These are phyloP conservation scores for Chlorociboria aeruginascens DNA, from an alignment of 495 filamentous ascomycete genomes.

Conservation along the genomic window DNA sequence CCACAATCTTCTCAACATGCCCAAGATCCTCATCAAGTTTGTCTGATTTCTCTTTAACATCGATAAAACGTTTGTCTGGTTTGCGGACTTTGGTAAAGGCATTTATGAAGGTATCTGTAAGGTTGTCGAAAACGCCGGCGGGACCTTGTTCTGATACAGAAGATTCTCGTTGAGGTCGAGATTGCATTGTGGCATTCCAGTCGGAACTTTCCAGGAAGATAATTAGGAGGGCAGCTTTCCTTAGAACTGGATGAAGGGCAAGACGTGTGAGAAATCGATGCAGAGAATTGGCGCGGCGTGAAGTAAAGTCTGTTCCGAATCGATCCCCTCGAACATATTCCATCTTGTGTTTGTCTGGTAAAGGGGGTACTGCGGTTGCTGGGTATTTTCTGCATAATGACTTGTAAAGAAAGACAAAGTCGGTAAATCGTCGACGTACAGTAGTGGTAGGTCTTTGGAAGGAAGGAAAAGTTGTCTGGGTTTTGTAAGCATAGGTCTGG, in stretches of 20 bases:
- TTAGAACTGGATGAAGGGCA: slow-evolving; percentile 77
- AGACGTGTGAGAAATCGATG: slow-evolving; percentile 84
- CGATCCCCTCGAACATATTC: slow-evolving; percentile 93
- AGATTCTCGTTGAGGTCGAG: slow-evolving; percentile 51
- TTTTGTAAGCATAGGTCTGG: slow-evolving; percentile 1
- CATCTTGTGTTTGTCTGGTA: slow-evolving; percentile 98
- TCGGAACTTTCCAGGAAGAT: slow-evolving; percentile 85
- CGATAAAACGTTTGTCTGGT: slow-evolving; percentile 86
- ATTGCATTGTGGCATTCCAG: slow-evolving; percentile 92
- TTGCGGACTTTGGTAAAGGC: slow-evolving; percentile 95
- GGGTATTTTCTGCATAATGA: slow-evolving; percentile 76
- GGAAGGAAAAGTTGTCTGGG: slow-evolving; percentile 80
- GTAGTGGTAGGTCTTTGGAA: slow-evolving; percentile 68
- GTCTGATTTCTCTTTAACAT: slow-evolving; percentile 84
- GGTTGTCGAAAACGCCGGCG: slow-evolving; percentile 74
- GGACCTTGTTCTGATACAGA: slow-evolving; percentile 39
- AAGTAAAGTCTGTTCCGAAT: slow-evolving; percentile 90
- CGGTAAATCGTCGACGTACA: slow-evolving; percentile 86
- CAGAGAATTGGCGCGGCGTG: slow-evolving; percentile 76
- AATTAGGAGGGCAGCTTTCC: slow-evolving; percentile 68
- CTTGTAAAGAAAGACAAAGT: slow-evolving; percentile 96
- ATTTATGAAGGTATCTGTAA: slow-evolving; percentile 95
- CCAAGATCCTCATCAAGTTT: slow-evolving; percentile 91
- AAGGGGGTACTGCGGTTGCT: slow-evolving; percentile 80
- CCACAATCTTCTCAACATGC: slow-evolving; percentile 88